Evolutionary conservation across 148 eudicot species (phyloP), one percentile per base, ranked within the genome.

Genomic region (Nepenthes mirabilis): DNA sequence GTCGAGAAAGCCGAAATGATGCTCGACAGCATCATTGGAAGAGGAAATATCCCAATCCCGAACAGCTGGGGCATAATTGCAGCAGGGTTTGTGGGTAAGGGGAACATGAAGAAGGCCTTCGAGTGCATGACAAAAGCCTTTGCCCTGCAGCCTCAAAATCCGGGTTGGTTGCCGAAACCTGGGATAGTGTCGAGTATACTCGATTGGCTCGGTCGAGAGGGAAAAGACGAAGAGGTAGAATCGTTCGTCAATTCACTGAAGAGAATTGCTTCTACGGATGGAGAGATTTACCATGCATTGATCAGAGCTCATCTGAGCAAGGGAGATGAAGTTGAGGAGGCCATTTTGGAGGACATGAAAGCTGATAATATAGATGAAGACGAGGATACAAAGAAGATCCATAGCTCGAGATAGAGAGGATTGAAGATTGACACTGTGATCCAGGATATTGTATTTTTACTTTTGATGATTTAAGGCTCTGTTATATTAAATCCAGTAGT

Each of bases 151-250:
- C 79, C 61, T 33, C 66, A 74, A 61, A 65, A 74, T 66, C 48
- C 34, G 43, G 77, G 65, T 13, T 83, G 88, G 89, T 55, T 12
- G 58, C 81, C 85, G 5, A 83, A 78, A 64, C 72, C 77, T 13
- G 48, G 52, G 2, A 48, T 61, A 4, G 57, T 64, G 14, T 68
- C 73, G 36, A 61, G 58, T 47, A 50, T 83, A 7, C 71, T 78
- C 49, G 37, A 60, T 9, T 83, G 85, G 89, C 75, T 80, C 62
- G 67, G 74, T 10, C 74, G 74, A 2, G 60, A 66, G 48, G 79
- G 72, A 47, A 77, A 74, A 8, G 8, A 61, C 23, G 72, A 68
- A 34, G 62, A 73, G 64, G 83, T 76, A 47, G 71, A 80, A 57
- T 78, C 52, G 32, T 71, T 83, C 59, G 55, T 83, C 37, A 49